Evolutionary conservation across 352 stramenopile genomes (phyloP).

Genomic region (Pseudoperonospora humuli): DNA sequence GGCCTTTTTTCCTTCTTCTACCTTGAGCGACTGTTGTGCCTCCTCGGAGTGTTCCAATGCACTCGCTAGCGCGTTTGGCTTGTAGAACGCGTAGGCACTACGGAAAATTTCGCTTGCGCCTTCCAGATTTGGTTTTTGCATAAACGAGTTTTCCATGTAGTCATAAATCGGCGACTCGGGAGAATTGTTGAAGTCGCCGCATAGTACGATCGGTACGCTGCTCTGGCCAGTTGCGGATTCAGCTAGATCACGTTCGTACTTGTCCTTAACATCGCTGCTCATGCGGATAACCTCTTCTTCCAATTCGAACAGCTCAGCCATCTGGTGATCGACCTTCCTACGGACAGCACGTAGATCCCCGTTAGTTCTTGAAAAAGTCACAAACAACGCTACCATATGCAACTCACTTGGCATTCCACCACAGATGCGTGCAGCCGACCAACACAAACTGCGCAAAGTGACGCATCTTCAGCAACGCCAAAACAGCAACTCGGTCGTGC

Average conservation of each 20-base stretch:
- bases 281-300: conserved; percentile 79
- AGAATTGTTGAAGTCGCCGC: conserved; percentile 86
- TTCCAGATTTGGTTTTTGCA: conserved; percentile 76
- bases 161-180: conserved; percentile 77
- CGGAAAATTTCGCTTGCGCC: conserved; percentile 55
- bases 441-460: conserved; percentile 76
- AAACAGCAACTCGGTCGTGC: conserved; percentile 78
- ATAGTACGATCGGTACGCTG: conserved; percentile 69
- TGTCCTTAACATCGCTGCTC: conserved; percentile 69
- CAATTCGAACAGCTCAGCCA: conserved; percentile 77
- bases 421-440: conserved; percentile 77
- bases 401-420: conserved; percentile 82
- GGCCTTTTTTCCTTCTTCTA: conserved; percentile 39
- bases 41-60: conserved; percentile 22
- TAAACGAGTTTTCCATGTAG: conserved; percentile 85
- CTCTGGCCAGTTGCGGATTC: conserved; percentile 40
- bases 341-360: neutral
- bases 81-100: conserved; percentile 69
- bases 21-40: conserved; percentile 19
- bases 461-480: conserved; percentile 78
- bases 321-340: conserved; percentile 83
- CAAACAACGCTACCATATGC: neutral
- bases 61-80: conserved; percentile 37
- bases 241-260: conserved; percentile 64
- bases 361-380: neutral